Base-by-base conservation (phyloP, 257 asterid genomes). In the Cordia subcordata region DNA sequence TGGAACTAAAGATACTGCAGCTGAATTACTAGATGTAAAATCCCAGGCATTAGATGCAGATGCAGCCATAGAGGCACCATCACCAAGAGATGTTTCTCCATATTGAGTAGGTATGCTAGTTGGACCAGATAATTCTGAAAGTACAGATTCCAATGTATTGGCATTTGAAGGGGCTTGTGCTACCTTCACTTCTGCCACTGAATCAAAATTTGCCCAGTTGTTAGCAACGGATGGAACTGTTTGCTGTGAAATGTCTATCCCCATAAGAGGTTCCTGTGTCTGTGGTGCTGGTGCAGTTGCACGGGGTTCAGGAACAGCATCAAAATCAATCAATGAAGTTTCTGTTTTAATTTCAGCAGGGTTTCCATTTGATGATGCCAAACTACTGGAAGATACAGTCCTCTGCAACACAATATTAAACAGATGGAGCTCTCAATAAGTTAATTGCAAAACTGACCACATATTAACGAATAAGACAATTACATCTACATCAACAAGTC, bases 121-220 rank as follows among this genome's bases (percentile, higher is more conserved):
- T 49, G 96, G 80, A 67, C 73, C 70, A 18, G 94, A 72, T 69
- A 93, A 75, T 67, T 79, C 94, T 12, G 84, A 82, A 69, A 93
- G 83, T 40, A 83, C 42, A 58, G 84, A 75, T 69, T 86, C 96
- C 73, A 89, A 62, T 0, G 75, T 52, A 52, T 68, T 73, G 65
- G 90, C 65, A 66, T 71, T 87, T 1, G 72, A 69, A 72, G 90
- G 78, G 47, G 82, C 75, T 53, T 79, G 71, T 53, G 72, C 67
- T 45, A 58, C 76, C 80, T 86, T 87, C 66, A 73, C 85, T 67
- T 68, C 90, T 13, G 82, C 61, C 55, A 72, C 69, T 38, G 97
- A 79, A 73, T 85, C 99, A 75, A 93, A 93, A 77, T 89, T 85
- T 50, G 99, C 99, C 99, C 97, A 93, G 77, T 89, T 79, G 61